Percentiles rank a stretch among this genome's conserved stretches.
Evolutionary conservation across 78 protist genomes (phyloP).

Genomic region (Chrysochromulina parva): DNA sequence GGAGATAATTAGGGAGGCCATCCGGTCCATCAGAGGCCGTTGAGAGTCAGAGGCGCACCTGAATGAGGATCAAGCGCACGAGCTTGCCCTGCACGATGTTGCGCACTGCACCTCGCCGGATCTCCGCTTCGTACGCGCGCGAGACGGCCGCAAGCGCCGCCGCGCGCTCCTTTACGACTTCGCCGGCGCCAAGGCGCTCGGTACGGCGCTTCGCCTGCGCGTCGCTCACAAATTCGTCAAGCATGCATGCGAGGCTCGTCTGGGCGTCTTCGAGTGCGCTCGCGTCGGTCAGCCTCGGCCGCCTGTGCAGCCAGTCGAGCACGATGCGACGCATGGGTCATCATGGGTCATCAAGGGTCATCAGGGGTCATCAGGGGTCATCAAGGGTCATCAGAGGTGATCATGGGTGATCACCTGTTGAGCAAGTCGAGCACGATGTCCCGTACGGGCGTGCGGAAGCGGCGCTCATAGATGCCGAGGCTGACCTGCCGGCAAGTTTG

Average conservation of each 20-base stretch:
- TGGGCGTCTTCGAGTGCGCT: not conserved
- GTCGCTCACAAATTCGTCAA: not conserved
- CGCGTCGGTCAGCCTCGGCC: not conserved
- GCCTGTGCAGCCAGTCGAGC: not conserved
- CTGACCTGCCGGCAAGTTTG: not conserved
- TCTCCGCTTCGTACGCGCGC: not conserved
- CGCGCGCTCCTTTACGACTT: not conserved
- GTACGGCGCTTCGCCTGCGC: too few relatives aligned
- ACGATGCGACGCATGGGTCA: not conserved
- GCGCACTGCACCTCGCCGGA: not conserved
- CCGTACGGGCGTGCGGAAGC: not conserved
- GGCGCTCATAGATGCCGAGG: not conserved
- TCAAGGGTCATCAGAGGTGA: too few relatives aligned
- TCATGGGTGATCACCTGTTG: not conserved
- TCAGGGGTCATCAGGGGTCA: too few relatives aligned
- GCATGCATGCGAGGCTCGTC: not conserved
- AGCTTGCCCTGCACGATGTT: not conserved
- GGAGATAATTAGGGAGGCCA: too few relatives aligned
- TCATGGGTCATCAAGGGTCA: too few relatives aligned
- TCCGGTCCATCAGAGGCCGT: too few relatives aligned
- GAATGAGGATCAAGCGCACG: not conserved
- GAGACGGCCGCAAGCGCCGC: not conserved
- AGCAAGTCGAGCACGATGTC: not conserved
- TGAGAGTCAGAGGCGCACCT: not conserved
- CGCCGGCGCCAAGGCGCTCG: too few relatives aligned